Percentiles rank a stretch among this genome's conserved stretches.
Evolutionary conservation across 345 rosid species (phyloP).

Genomic region (Garcia nutans): DNA sequence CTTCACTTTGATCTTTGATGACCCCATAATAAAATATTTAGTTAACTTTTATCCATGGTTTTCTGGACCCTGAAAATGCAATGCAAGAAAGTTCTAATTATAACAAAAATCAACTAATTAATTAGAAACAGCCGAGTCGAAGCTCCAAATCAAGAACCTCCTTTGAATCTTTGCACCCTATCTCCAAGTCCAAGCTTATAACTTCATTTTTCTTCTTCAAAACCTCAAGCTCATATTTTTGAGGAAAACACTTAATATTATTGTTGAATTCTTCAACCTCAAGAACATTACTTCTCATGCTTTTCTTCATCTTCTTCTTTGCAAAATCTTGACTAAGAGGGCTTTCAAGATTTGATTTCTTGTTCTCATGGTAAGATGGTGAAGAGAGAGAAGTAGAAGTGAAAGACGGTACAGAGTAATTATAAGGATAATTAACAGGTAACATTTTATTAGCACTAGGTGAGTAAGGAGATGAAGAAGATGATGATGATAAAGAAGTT

Average conservation of each 20-base stretch:
- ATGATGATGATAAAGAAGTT: constrained; percentile 28
- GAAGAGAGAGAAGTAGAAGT: constrained; percentile 22
- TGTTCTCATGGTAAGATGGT: constrained; percentile 25
- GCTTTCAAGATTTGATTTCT: constrained; percentile 15
- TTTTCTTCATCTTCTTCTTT: constrained; percentile 36
- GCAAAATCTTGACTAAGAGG: constrained; percentile 26
- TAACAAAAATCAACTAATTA: background rate
- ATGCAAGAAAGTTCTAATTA: background rate
- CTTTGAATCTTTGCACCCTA: constrained; percentile 40
- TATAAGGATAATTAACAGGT: constrained; percentile 2
- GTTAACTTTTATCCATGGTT: background rate
- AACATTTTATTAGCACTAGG: background rate
- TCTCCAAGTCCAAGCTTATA: constrained; percentile 48
- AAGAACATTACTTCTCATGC: constrained; percentile 15
- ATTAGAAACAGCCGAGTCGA: constrained; percentile 49
- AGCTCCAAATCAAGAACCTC: constrained; percentile 67
- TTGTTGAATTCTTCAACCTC: constrained; percentile 31
- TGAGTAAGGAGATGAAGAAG: constrained; percentile 10
- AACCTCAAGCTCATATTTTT: constrained; percentile 26
- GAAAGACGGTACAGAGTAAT: constrained; percentile 13
- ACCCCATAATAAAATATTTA: background rate
- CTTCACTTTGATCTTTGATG: background rate
- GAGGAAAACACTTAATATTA: background rate
- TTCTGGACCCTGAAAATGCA: background rate
- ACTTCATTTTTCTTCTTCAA: constrained; percentile 33